Base-by-base conservation (phyloP, 1,284 basidiomycete species). In the Apiotrichum siamense region DNA sequence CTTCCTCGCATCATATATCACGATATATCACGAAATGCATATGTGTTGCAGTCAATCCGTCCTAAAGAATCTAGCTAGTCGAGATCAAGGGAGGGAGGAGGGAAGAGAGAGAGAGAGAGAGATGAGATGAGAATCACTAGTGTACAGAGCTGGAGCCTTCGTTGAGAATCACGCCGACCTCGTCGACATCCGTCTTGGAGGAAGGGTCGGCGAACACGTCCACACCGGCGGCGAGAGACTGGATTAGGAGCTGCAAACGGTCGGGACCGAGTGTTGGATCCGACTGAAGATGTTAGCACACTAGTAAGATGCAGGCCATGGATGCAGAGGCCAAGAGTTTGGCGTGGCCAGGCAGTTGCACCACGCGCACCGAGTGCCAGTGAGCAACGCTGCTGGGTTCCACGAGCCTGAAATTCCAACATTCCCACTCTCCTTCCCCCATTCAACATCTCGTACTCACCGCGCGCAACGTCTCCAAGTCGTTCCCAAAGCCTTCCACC, bases 401-500 rank as follows among this genome's bases (percentile, higher is more conserved):
- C n/a, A n/a, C n/a, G n/a, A n/a, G n/a, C n/a, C n/a, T n/a, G n/a
- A n/a, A n/a, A n/a, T n/a, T n/a, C n/a, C n/a, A n/a, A n/a, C n/a
- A n/a, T n/a, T n/a, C n/a, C n/a, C n/a, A 5, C 5, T 21, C 36
- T 10, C 9, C 4, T 6, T 23, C 12, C 39, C 17, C n/a, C 3
- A 9, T 3, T 4, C 17, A 24, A 25, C 23, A 29, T 29, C 26
- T 11, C 17, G 17, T 4, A 61, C 71, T 58, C 47, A 74, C 72
- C 52, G 61, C 59, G 39, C 72, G 54, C 45, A 74, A 54, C 45
- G 64, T 63, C 53, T 73, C 72, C 57, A 74, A 40, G 48, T 74
- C 72, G 18, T 57, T 62, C 0, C 72, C 70, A 43, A 74, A 74
- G 1, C 66, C 72, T 54, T 72, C 62, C 10, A 74, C 69, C 23